Evolutionary conservation across 352 stramenopile species (phyloP).

Genomic region (Pythium pyrilobum): DNA sequence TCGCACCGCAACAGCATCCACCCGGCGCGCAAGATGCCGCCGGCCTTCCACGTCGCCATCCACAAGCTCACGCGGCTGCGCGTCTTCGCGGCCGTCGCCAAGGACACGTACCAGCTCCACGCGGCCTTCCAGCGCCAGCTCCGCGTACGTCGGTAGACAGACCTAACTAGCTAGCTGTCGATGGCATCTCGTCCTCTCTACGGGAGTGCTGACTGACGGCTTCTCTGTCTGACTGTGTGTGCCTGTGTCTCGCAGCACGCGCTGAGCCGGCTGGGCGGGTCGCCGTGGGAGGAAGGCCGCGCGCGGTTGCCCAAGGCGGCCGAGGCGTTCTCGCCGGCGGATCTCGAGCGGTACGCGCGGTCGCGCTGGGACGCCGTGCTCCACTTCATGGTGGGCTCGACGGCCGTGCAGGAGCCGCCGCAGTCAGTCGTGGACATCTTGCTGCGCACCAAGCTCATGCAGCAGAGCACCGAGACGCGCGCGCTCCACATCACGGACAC

Average conservation of each 20-base stretch:
- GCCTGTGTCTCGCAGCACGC: conserved; percentile 31
- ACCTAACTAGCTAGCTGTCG: too few species aligned
- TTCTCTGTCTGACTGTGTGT: background rate
- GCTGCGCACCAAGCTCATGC: conserved; percentile 63
- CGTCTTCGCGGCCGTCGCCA: conserved; percentile 38
- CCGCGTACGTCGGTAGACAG: conserved; percentile 41
- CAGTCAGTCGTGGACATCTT: conserved; percentile 52
- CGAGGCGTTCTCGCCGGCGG: conserved; percentile 15
- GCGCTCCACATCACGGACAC: conserved; percentile 84
- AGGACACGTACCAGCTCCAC: conserved; percentile 40
- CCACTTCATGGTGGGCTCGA: conserved; percentile 44
- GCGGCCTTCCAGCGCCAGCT: conserved; percentile 59
- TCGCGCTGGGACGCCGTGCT: conserved; percentile 34
- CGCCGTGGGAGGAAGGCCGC: conserved; percentile 62
- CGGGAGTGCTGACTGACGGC: background rate
- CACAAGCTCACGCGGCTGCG: conserved; percentile 51
- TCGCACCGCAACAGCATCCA: background rate
- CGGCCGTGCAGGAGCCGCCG: conserved; percentile 26
- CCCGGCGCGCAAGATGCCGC: conserved; percentile 30
- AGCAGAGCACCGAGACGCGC: conserved; percentile 51
- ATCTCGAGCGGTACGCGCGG: conserved; percentile 32
- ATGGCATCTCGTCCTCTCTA: too few species aligned
- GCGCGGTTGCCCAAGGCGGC: conserved; percentile 2
- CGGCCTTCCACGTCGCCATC: conserved; percentile 45
- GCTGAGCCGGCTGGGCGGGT: conserved; percentile 63